Percentiles rank a stretch among this genome's conserved stretches.
These are phyloP conservation scores for Oryza meyeriana DNA, from an alignment of 176 grass and related monocot genomes.

Conservation along the genomic window DNA sequence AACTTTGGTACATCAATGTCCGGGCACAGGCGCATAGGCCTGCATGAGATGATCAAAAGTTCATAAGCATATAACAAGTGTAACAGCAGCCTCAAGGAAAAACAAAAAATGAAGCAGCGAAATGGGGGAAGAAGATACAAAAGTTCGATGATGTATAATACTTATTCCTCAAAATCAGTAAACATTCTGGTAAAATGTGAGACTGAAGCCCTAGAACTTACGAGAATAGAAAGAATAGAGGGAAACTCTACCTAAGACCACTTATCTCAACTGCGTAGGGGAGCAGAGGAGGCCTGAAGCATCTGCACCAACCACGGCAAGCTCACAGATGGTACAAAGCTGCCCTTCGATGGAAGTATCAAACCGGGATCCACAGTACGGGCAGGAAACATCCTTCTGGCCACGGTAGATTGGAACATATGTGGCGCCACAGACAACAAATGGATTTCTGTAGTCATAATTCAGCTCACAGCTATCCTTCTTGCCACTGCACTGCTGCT, in stretches of 20 bases:
- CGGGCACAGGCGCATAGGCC: no score
- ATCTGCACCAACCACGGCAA: slow-evolving; percentile 68
- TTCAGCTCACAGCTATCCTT: slow-evolving; percentile 66
- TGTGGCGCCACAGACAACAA: slow-evolving; percentile 84
- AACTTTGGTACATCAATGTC: no score
- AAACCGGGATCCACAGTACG: slow-evolving; percentile 74
- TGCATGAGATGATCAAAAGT: slow-evolving; percentile 21
- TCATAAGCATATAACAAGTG: slow-evolving; percentile 36
- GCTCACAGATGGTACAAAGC: slow-evolving; percentile 91
- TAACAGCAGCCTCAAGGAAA: slow-evolving; percentile 41
- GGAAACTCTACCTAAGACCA: slow-evolving; percentile 36
- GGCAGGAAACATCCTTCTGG: slow-evolving; percentile 89
- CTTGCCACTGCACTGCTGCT: slow-evolving; percentile 60
- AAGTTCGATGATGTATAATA: slow-evolving; percentile 63
- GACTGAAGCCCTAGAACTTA: slow-evolving; percentile 31
- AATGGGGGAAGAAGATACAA: neutral
- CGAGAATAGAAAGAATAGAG: slow-evolving; percentile 46
- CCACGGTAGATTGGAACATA: slow-evolving; percentile 91
- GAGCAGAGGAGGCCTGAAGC: slow-evolving; percentile 91
- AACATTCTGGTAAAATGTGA: slow-evolving; percentile 40
- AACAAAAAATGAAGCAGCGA: slow-evolving; percentile 31
- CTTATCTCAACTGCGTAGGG: slow-evolving; percentile 82
- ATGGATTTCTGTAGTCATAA: slow-evolving; percentile 95
- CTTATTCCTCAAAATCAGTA: slow-evolving; percentile 70
- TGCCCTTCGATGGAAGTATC: slow-evolving; percentile 65